Conservation (phyloP, 2,329 filamentous ascomycete genomes). For the Penicillium digitatum region DNA sequence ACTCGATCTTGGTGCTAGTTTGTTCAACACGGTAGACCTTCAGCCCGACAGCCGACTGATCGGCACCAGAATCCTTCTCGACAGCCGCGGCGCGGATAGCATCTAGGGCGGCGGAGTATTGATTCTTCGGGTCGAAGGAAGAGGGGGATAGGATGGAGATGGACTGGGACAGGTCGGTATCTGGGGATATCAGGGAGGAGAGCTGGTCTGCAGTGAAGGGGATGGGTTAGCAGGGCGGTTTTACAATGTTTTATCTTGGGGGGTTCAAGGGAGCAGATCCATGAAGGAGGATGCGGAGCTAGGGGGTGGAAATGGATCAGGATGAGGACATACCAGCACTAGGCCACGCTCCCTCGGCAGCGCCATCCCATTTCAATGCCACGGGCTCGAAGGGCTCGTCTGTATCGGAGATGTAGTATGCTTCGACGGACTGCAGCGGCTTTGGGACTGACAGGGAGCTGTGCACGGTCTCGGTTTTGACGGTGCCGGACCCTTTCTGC, state of each 20-base stretch:
- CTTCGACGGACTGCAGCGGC: constrained; percentile 54
- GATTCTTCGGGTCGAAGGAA: constrained; percentile 68
- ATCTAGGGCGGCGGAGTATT: constrained; percentile 53
- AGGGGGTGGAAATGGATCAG: not conserved
- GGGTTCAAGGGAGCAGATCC: not conserved
- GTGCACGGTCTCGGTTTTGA: constrained; percentile 40
- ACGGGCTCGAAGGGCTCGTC: constrained; percentile 84
- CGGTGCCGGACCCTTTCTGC: constrained; percentile 22
- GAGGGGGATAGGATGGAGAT: constrained; percentile 63
- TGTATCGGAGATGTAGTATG: constrained; percentile 73
- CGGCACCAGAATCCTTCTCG: constrained; percentile 19
- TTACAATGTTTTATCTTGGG: not conserved
- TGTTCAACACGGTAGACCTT: constrained; percentile 69
- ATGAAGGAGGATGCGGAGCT: not conserved
- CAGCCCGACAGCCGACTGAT: constrained; percentile 52
- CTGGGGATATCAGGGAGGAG: constrained; percentile 56
- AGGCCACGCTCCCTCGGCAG: constrained; percentile 34
- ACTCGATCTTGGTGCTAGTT: constrained; percentile 64
- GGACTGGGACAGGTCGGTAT: constrained; percentile 26
- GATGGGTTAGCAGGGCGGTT: constrained; percentile 9
- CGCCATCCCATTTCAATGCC: constrained; percentile 55
- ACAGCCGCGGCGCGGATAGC: constrained; percentile 56
- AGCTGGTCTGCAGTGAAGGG: constrained; percentile 57
- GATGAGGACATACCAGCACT: constrained; percentile 27
- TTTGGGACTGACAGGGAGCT: constrained; percentile 57